Percentiles rank a stretch among this genome's conserved stretches.
These are phyloP conservation scores for Coniella lustricola DNA, from an alignment of 2,329 filamentous ascomycete species.

Conservation along the genomic window DNA sequence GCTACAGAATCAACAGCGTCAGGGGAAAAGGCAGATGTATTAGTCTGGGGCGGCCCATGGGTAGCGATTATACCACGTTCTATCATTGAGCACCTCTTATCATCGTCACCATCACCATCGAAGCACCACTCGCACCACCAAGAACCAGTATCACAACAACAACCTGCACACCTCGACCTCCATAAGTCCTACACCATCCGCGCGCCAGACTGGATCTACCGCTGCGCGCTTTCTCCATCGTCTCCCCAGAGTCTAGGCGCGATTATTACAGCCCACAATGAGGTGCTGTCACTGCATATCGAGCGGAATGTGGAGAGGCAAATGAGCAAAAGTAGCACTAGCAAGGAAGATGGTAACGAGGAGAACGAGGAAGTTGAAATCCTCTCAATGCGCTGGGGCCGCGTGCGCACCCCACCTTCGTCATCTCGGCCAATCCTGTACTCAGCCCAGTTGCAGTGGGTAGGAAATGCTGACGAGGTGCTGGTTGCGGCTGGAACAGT, in stretches of 20 bases:
- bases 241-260: slow-evolving; percentile 37
- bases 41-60: slow-evolving; percentile 66
- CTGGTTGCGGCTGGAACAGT: slow-evolving; percentile 84
- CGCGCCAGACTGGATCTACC: slow-evolving; percentile 71
- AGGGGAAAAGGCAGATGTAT: slow-evolving; percentile 28
- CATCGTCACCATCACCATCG: slow-evolving; percentile 11
- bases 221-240: slow-evolving; percentile 49
- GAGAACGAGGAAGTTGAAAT: neutral
- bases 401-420: slow-evolving; percentile 43
- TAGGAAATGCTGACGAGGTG: slow-evolving; percentile 44
- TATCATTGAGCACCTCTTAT: slow-evolving; percentile 28
- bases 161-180: slow-evolving; percentile 1
- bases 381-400: slow-evolving; percentile 34
- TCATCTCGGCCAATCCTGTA: slow-evolving; percentile 76
- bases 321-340: neutral
- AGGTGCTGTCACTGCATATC: slow-evolving; percentile 49
- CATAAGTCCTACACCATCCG: slow-evolving; percentile 30
- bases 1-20: neutral
- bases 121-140: neutral
- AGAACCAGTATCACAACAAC: too few relatives aligned
- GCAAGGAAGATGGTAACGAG: slow-evolving; percentile 2
- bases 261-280: slow-evolving; percentile 82
- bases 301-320: slow-evolving; percentile 13
- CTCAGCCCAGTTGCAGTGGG: slow-evolving; percentile 66
- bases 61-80: slow-evolving; percentile 37